Conservation (phyloP, 108 stramenopile species). For the Nannochloropsis gaditana region DNA sequence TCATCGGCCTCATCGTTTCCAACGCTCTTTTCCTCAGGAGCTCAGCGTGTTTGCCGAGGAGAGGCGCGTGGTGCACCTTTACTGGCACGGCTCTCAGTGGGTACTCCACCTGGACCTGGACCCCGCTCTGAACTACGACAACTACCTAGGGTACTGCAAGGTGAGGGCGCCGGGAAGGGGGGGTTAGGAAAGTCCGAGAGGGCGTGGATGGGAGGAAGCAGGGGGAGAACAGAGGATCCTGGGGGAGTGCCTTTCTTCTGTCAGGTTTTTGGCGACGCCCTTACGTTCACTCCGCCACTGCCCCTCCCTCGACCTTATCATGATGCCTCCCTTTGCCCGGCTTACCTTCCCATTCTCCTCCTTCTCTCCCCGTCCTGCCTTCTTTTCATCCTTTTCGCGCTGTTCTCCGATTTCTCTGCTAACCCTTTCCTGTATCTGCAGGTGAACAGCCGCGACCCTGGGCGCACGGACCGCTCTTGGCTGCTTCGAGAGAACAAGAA, state of each 20-base stretch:
- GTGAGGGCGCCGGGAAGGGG: background rate
- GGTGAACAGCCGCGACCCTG: background rate
- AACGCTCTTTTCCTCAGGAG: background rate
- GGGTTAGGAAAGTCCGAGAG: background rate
- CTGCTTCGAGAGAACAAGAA: background rate
- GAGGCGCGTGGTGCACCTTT: slow-evolving; percentile 34
- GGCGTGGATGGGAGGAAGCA: background rate
- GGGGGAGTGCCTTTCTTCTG: background rate
- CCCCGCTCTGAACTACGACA: slow-evolving; percentile 27
- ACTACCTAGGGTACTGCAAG: slow-evolving; percentile 41
- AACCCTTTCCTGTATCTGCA: background rate
- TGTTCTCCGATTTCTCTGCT: no score
- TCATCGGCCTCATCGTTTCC: background rate
- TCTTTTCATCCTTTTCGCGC: no score
- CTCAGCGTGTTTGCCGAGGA: background rate
- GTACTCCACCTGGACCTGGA: slow-evolving; percentile 47
- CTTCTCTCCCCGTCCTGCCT: background rate
- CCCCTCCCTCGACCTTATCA: background rate
- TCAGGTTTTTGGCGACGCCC: slow-evolving; percentile 26
- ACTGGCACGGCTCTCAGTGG: slow-evolving; percentile 50
- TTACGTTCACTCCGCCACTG: background rate
- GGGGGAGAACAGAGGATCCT: background rate
- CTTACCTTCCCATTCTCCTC: background rate
- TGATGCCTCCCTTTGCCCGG: background rate
- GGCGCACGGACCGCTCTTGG: background rate